These are phyloP conservation scores for Marchantia polymorpha DNA, from an alignment of 225 moss, liverwort and hornwort species.

Conservation along the genomic window DNA sequence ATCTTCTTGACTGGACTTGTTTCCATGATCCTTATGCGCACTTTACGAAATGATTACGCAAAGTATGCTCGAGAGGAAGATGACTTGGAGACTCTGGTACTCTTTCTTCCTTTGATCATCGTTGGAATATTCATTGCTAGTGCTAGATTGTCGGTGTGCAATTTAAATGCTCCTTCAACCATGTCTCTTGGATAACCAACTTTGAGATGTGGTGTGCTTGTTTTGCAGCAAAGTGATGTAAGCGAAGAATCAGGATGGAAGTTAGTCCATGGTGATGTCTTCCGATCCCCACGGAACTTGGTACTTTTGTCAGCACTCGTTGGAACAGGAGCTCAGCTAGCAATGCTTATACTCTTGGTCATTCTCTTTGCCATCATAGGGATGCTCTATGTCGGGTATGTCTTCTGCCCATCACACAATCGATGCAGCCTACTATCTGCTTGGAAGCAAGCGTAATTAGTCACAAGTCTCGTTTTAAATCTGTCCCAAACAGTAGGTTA, in stretches of 20 bases:
- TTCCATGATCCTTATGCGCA: conserved; percentile 99
- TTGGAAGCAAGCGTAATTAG: not conserved
- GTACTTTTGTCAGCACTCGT: conserved; percentile 90
- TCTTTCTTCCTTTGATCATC: not conserved
- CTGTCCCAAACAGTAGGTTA: too few species aligned
- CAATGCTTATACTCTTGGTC: conserved; percentile 83
- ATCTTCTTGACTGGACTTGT: conserved; percentile 97
- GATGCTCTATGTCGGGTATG: conserved; percentile 98
- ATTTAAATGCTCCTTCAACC: not conserved
- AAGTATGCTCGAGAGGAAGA: conserved; percentile 98
- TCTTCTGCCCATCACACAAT: not conserved
- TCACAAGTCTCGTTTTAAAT: too few species aligned
- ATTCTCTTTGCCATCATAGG: conserved; percentile 90
- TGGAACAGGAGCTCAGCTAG: conserved; percentile 94
- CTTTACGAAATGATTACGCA: conserved; percentile 95
- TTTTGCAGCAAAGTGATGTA: conserved; percentile 84
- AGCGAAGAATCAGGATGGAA: conserved; percentile 99
- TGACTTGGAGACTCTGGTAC: conserved; percentile 95
- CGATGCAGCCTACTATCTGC: not conserved
- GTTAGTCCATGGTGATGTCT: conserved; percentile 98
- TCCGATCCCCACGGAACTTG: conserved; percentile 80
- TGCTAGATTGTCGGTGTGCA: not conserved
- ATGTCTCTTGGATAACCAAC: not conserved
- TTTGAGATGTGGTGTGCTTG: not conserved
- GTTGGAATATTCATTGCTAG: too few species aligned